Evolutionary conservation across 1,284 basidiomycete genomes (phyloP).

Genomic region (Dichomitus squalens): DNA sequence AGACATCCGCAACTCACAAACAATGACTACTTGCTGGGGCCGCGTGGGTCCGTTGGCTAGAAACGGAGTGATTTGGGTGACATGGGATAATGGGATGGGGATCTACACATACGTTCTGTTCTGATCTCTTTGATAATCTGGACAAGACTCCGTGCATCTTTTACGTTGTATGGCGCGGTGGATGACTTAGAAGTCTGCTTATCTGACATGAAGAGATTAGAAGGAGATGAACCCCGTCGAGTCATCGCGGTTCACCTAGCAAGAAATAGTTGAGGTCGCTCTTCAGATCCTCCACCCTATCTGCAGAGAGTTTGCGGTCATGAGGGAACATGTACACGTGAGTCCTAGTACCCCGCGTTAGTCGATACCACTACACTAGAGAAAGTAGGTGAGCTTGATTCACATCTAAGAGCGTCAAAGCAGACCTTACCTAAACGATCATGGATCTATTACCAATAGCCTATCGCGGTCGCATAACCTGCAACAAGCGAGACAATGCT

Average conservation of each 20-base stretch:
- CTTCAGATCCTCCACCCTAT: neutral
- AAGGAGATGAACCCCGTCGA: no score
- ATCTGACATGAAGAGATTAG: constrained; percentile 12
- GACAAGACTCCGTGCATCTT: constrained; percentile 12
- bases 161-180: constrained; percentile 12
- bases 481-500: neutral
- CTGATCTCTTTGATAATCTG: constrained; percentile 7
- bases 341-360: constrained; percentile 36
- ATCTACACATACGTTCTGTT: neutral
- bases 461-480: neutral
- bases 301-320: neutral
- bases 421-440: neutral
- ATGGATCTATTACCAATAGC: constrained; percentile 3
- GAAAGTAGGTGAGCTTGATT: no score
- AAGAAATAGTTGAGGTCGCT: constrained; percentile 2
- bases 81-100: no score
- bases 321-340: constrained; percentile 26
- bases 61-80: no score
- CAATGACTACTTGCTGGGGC: neutral
- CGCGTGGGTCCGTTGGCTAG: neutral
- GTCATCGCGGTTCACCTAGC: constrained; percentile 7
- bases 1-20: neutral
- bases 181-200: constrained; percentile 22
- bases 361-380: no score
- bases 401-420: no score